Evolutionary conservation across 257 asterid species (phyloP).

Genomic region (Rubia yunnanensis): DNA sequence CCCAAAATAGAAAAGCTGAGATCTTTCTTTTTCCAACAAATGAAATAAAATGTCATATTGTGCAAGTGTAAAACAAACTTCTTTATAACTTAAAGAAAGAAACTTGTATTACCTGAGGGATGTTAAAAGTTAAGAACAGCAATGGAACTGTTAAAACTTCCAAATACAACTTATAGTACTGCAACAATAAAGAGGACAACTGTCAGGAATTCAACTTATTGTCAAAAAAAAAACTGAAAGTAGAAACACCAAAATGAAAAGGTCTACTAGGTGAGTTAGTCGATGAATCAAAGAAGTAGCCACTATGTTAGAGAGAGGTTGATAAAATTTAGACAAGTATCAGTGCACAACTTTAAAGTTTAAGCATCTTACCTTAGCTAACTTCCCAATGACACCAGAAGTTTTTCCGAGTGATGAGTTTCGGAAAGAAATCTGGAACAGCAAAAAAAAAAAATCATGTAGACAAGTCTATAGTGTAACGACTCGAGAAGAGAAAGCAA

Average conservation of each 20-base stretch:
- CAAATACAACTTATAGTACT: slow-evolving; percentile 63
- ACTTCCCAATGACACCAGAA: slow-evolving; percentile 38
- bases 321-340: not conserved
- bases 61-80: not conserved
- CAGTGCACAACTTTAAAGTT: not conserved
- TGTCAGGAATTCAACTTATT: slow-evolving; percentile 16
- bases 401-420: slow-evolving; percentile 36
- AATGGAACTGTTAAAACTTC: slow-evolving; percentile 58
- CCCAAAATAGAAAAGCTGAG: not conserved
- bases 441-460: slow-evolving; percentile 6
- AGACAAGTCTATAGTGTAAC: slow-evolving; percentile 1
- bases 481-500: not conserved
- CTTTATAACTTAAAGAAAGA: slow-evolving; percentile 7
- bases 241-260: not conserved
- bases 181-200: slow-evolving; percentile 17
- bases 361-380: slow-evolving; percentile 54
- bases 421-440: slow-evolving; percentile 50
- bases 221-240: not conserved
- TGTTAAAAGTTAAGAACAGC: slow-evolving; percentile 41
- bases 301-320: not conserved
- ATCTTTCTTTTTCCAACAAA: slow-evolving; percentile 1
- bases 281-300: not conserved
- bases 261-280: not conserved
- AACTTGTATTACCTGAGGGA: slow-evolving; percentile 59
- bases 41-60: slow-evolving; percentile 2